These are phyloP conservation scores for Mycena filopes DNA, from an alignment of 768 basidiomycete genomes.

Conservation along the genomic window DNA sequence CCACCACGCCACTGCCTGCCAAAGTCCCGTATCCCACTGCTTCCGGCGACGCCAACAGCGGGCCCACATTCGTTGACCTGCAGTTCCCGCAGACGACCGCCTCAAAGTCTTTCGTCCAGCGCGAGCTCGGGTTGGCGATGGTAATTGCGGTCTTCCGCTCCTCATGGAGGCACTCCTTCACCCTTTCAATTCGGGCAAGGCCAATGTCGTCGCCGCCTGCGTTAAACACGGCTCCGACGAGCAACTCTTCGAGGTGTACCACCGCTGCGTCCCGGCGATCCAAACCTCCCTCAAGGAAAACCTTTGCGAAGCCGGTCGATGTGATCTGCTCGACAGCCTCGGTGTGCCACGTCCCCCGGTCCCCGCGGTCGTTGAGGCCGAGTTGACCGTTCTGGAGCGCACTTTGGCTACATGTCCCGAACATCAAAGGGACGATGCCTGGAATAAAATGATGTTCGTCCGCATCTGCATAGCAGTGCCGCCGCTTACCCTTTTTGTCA, in stretches of 20 bases:
- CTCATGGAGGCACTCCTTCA: slow-evolving; percentile 32
- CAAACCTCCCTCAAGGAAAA: slow-evolving; percentile 25
- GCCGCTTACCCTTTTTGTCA: slow-evolving; percentile 2
- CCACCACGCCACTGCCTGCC: slow-evolving; percentile 28
- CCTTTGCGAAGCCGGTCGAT: slow-evolving; percentile 15
- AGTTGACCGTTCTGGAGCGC: slow-evolving; percentile 24
- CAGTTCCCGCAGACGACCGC: slow-evolving; percentile 34
- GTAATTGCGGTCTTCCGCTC: slow-evolving; percentile 30
- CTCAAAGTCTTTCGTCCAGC: slow-evolving; percentile 34
- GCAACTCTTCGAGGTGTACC: slow-evolving; percentile 30
- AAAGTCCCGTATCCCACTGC: slow-evolving; percentile 25
- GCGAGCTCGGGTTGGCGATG: slow-evolving; percentile 32
- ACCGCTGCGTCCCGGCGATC: slow-evolving; percentile 31
- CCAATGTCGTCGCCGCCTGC: slow-evolving; percentile 27
- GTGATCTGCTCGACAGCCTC: slow-evolving; percentile 19
- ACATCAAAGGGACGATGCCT: slow-evolving; percentile 27
- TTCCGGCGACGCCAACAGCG: slow-evolving; percentile 9
- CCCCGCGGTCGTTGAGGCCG: slow-evolving; percentile 18
- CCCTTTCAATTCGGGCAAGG: slow-evolving; percentile 31
- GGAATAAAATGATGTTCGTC: slow-evolving; percentile 31
- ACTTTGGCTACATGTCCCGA: slow-evolving; percentile 21
- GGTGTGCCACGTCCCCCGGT: slow-evolving; percentile 11
- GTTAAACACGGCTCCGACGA: slow-evolving; percentile 28
- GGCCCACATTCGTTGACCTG: slow-evolving; percentile 22
- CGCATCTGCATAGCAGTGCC: too few species aligned